These are phyloP conservation scores for Albophoma yamanashiensis DNA, from an alignment of 2,329 filamentous ascomycete genomes.

Conservation along the genomic window DNA sequence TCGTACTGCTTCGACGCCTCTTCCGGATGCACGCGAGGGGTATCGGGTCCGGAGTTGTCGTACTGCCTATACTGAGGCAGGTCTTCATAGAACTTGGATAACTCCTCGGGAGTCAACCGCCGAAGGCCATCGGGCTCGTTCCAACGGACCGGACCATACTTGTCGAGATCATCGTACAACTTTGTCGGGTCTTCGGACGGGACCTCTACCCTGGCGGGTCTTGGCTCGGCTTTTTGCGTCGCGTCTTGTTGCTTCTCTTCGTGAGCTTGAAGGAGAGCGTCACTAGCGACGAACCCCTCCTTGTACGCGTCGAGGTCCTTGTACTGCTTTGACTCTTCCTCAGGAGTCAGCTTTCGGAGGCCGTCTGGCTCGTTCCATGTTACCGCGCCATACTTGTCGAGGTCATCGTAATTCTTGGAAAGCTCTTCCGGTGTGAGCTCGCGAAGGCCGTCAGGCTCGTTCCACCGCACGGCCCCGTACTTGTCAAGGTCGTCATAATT, in stretches of 20 bases:
- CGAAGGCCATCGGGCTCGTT: slow-evolving; percentile 25
- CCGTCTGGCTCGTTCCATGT: slow-evolving; percentile 19
- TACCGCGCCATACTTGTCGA: slow-evolving; percentile 20
- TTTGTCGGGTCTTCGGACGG: slow-evolving; percentile 22
- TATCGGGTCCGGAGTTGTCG: slow-evolving; percentile 14
- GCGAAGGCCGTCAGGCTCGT: slow-evolving; percentile 24
- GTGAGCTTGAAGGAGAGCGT: slow-evolving; percentile 6
- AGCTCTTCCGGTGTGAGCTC: slow-evolving; percentile 21
- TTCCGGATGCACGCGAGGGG: slow-evolving; percentile 17
- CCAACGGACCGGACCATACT: slow-evolving; percentile 23
- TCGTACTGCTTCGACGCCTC: slow-evolving; percentile 25
- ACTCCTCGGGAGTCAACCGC: slow-evolving; percentile 22
- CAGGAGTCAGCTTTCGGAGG: slow-evolving; percentile 11
- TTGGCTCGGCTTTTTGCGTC: slow-evolving; percentile 5
- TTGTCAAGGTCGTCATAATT: slow-evolving; percentile 27
- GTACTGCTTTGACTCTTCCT: slow-evolving; percentile 20
- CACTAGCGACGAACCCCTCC: slow-evolving; percentile 3
- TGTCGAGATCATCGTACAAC: slow-evolving; percentile 26
- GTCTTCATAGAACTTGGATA: slow-evolving; percentile 26
- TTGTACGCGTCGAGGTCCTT: slow-evolving; percentile 24
- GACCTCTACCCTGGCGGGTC: slow-evolving; percentile 8
- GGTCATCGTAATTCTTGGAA: slow-evolving; percentile 28
- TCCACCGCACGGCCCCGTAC: slow-evolving; percentile 23
- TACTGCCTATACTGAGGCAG: slow-evolving; percentile 10
- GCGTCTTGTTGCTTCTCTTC: slow-evolving; percentile 5